Percentiles rank a stretch among this genome's conserved stretches.
Evolutionary conservation across 257 asterid genomes (phyloP).

Genomic region (Anisodus tanguticus): DNA sequence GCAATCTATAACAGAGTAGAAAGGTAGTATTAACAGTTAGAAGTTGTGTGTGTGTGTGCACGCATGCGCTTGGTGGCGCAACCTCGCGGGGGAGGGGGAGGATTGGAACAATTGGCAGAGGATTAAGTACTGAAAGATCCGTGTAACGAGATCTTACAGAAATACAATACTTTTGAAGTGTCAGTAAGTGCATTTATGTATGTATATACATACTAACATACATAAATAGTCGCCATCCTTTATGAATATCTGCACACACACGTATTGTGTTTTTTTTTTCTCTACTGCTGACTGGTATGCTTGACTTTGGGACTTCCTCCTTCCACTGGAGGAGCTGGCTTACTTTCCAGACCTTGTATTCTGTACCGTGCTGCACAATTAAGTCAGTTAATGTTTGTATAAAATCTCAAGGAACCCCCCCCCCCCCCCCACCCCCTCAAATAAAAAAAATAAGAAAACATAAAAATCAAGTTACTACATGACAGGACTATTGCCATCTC

Average conservation of each 20-base stretch:
- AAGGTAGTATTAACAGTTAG: not conserved
- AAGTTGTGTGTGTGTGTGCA: no score
- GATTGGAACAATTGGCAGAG: no score
- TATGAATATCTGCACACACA: not conserved
- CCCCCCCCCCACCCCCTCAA: no score
- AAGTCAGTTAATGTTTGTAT: not conserved
- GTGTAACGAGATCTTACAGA: not conserved
- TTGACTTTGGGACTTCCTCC: not conserved
- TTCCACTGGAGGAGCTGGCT: not conserved
- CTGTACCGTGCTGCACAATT: not conserved
- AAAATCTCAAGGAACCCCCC: not conserved
- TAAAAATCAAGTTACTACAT: no score
- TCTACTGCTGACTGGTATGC: not conserved
- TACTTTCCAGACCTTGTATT: not conserved
- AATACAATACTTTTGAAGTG: not conserved
- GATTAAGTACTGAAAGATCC: not conserved
- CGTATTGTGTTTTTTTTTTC: not conserved
- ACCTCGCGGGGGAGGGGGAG: no score
- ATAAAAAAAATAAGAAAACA: no score
- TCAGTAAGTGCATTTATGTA: not conserved
- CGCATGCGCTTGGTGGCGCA: no score
- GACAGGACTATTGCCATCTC: not conserved
- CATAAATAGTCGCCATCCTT: not conserved
- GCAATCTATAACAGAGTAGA: no score
- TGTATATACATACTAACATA: not conserved